A percentile compares a stretch with the other conserved stretches of the same genome.
These are phyloP conservation scores for Byssochlamys sp. DNA, from an alignment of 2,329 filamentous ascomycete species.

Conservation along the genomic window DNA sequence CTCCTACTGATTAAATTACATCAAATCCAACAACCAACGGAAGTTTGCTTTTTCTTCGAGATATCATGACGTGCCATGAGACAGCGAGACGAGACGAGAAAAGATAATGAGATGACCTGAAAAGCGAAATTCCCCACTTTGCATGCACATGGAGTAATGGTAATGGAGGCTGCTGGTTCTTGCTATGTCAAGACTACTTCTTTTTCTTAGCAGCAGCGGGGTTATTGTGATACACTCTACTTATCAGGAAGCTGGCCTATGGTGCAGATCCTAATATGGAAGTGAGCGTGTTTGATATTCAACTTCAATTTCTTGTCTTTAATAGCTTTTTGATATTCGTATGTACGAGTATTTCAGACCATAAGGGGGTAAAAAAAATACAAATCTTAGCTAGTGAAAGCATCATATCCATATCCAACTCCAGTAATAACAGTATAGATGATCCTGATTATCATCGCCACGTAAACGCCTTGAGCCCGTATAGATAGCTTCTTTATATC, in stretches of 20 bases:
- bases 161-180: neutral
- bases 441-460: neutral
- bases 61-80: neutral
- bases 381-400: neutral
- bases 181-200: neutral
- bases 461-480: neutral
- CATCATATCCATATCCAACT: neutral
- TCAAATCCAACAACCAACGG: neutral
- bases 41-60: neutral
- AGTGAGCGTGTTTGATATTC: neutral
- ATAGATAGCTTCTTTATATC: neutral
- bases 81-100: neutral
- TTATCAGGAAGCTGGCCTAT: neutral
- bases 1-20: constrained; percentile 13
- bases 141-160: neutral
- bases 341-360: neutral
- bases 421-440: neutral
- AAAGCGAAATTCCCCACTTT: neutral
- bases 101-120: neutral
- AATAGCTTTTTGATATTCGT: neutral
- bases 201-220: neutral
- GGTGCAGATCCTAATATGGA: neutral
- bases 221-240: neutral
- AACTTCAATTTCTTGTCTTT: neutral
- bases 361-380: neutral